Evolutionary conservation across 148 eudicot species (phyloP).

Genomic region (Mesembryanthemum crystallinum): DNA sequence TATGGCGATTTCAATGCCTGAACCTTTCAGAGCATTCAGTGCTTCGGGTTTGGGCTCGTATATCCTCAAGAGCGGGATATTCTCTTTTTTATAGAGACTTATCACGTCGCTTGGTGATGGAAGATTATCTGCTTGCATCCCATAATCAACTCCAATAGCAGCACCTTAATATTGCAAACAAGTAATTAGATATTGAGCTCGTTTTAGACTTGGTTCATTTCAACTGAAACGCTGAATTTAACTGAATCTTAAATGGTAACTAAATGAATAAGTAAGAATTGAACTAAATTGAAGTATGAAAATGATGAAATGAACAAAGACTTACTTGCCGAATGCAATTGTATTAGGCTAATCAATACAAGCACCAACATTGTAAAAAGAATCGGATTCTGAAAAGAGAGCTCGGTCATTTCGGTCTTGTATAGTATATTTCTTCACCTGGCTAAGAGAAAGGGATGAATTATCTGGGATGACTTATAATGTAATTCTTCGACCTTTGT

Average conservation of each 20-base stretch:
- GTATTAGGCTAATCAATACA: neutral
- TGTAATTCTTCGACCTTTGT: too few species aligned
- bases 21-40: constrained; percentile 20
- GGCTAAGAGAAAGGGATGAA: too few species aligned
- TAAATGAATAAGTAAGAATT: too few species aligned
- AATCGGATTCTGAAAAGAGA: neutral
- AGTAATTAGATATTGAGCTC: neutral
- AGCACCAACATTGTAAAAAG: neutral
- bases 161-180: constrained; percentile 13
- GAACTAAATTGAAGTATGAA: neutral
- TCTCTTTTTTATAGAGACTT: constrained; percentile 8
- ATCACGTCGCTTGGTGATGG: constrained; percentile 20
- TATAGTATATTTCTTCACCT: too few species aligned
- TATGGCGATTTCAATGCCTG: constrained; percentile 10
- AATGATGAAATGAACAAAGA: neutral
- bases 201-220: too few species aligned
- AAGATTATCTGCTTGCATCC: constrained; percentile 22
- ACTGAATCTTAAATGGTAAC: too few species aligned
- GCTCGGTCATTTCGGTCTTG: constrained; percentile 6
- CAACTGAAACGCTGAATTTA: too few species aligned
- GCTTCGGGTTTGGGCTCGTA: constrained; percentile 15
- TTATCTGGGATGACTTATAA: too few species aligned
- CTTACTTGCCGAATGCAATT: neutral
- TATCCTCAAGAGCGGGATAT: constrained; percentile 17
- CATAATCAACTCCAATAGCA: constrained; percentile 25